Conservation (phyloP, 1,284 basidiomycete species). For the Peniophora sp. region DNA sequence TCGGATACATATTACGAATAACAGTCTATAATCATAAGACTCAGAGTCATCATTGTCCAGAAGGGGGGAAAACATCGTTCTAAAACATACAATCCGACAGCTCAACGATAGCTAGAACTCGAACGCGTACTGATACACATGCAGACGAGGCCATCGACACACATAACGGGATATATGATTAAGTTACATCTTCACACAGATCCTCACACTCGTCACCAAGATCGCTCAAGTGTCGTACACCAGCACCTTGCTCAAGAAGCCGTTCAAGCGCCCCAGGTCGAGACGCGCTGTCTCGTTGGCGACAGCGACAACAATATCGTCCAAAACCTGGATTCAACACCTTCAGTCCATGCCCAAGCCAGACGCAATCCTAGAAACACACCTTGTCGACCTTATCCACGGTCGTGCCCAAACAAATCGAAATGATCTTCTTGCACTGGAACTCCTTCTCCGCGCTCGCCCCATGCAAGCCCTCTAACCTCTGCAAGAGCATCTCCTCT, state of each 20-base stretch:
- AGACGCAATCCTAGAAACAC: slow-evolving; percentile 26
- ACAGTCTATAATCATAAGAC: too few relatives aligned
- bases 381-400: slow-evolving; percentile 87
- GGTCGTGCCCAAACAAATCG: slow-evolving; percentile 82
- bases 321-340: slow-evolving; percentile 60
- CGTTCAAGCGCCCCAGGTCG: slow-evolving; percentile 80
- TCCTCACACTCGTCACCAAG: slow-evolving; percentile 8
- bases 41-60: too few relatives aligned
- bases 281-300: slow-evolving; percentile 83
- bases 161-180: slow-evolving; percentile 13
- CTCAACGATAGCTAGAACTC: too few relatives aligned
- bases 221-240: background rate
- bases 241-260: slow-evolving; percentile 78
- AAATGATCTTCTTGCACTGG: slow-evolving; percentile 87
- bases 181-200: slow-evolving; percentile 65
- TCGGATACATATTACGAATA: too few relatives aligned
- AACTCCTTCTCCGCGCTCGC: slow-evolving; percentile 81
- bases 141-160: background rate
- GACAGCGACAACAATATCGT: slow-evolving; percentile 81
- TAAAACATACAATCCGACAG: too few relatives aligned
- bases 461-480: slow-evolving; percentile 67
- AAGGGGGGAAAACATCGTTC: too few relatives aligned
- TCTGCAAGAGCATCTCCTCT: slow-evolving; percentile 63
- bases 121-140: too few relatives aligned
- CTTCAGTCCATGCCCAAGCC: slow-evolving; percentile 10